Conservation (phyloP, 495 filamentous ascomycete genomes). For the Trichoderma gamsii region DNA sequence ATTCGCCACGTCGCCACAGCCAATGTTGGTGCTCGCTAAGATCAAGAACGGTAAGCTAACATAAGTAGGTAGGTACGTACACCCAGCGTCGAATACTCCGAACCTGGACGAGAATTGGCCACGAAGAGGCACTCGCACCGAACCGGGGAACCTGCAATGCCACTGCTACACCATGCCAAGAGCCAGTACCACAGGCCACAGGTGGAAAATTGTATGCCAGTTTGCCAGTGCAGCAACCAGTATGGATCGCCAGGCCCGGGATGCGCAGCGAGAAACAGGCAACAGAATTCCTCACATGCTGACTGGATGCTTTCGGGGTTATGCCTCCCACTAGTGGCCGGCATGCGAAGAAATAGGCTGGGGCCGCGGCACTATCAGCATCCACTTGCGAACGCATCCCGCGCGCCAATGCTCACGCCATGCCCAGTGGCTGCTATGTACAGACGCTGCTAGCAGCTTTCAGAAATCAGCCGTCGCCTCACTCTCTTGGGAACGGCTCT, state of each 20-base stretch:
- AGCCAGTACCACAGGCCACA: neutral
- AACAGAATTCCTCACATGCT: slow-evolving; percentile 10
- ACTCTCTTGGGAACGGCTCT: neutral
- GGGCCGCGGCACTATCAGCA: neutral
- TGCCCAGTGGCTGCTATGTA: neutral
- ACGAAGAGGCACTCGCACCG: neutral
- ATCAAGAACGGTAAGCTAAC: too few relatives aligned
- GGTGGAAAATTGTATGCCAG: neutral
- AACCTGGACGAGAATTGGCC: too few relatives aligned
- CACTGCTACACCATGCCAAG: neutral
- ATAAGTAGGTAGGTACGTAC: too few relatives aligned
- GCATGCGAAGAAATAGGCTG: slow-evolving; percentile 5
- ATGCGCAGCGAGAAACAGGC: slow-evolving; percentile 9
- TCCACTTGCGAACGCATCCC: neutral
- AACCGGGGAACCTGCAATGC: too few relatives aligned
- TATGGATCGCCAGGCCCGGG: slow-evolving; percentile 1
- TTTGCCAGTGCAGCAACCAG: neutral
- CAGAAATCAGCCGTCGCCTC: neutral
- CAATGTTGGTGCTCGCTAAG: too few relatives aligned
- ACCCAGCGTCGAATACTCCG: too few relatives aligned
- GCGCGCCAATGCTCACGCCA: neutral
- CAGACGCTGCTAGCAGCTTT: neutral
- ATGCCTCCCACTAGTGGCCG: neutral
- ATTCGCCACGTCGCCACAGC: neutral
- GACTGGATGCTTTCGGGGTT: slow-evolving; percentile 6